Conservation (phyloP, 305 asterid species). For the Fraxinus nigra region DNA sequence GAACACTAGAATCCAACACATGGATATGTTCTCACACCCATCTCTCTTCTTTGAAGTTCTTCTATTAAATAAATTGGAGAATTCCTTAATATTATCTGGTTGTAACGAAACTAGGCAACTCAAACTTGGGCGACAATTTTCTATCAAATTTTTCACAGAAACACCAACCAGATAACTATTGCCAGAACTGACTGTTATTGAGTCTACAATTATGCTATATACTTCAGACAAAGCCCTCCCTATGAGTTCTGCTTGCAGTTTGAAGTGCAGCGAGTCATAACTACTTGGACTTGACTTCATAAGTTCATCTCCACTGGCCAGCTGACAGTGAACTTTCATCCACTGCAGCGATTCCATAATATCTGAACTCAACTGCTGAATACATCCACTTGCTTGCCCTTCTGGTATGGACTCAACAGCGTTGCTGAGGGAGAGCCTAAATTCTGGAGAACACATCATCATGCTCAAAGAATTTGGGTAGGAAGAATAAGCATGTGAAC, state of each 20-base stretch:
- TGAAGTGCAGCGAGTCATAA: constrained; percentile 28
- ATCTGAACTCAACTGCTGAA: constrained; percentile 58
- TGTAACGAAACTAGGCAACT: constrained; percentile 42
- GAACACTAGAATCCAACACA: constrained; percentile 58
- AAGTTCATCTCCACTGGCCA: constrained; percentile 32
- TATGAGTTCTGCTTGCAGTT: constrained; percentile 58
- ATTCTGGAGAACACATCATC: constrained; percentile 60
- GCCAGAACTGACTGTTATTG: constrained; percentile 72
- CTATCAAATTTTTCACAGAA: constrained; percentile 60
- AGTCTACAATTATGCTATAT: constrained; percentile 65
- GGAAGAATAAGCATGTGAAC: constrained; percentile 31
- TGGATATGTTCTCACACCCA: constrained; percentile 38
- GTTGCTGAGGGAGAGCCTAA: constrained; percentile 64
- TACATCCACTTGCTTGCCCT: constrained; percentile 86
- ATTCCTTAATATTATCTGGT: constrained; percentile 37
- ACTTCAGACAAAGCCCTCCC: constrained; percentile 73
- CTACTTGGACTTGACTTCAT: constrained; percentile 28
- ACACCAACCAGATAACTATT: constrained; percentile 65
- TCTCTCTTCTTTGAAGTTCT: constrained; percentile 30
- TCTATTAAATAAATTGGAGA: constrained; percentile 46
- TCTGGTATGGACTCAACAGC: constrained; percentile 83
- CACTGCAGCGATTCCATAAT: constrained; percentile 66
- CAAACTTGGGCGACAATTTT: constrained; percentile 47
- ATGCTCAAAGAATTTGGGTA: constrained; percentile 53
- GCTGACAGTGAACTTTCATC: constrained; percentile 49